Base-by-base conservation (phyloP, 2,329 filamentous ascomycete species). In the Aschersonia sp. region DNA sequence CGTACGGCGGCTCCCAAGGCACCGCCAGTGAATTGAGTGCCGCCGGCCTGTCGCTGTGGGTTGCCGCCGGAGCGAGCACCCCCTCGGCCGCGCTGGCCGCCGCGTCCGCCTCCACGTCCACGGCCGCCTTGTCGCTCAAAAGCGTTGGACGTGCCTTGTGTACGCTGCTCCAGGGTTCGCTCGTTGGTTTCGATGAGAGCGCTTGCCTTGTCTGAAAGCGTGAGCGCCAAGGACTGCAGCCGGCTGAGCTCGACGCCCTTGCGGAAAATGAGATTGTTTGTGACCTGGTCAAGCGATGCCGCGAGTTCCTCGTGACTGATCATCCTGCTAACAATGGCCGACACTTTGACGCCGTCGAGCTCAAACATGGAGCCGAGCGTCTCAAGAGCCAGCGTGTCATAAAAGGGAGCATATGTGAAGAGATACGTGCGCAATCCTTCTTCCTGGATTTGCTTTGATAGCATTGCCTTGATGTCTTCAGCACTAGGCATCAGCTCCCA, bases 381-480 rank as follows among this genome's bases (percentile, higher is more conserved):
- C 55, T 79, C 75, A 57, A 96, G 77, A 51, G 89, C 84, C 51
- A 98, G 80, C 29, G 92, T 97, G 71, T 98, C 92, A 74, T 98
- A 98, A 77, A 94, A 98, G 47, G 92, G 92, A 40, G 94, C 92
- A 68, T 98, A 98, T 48, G 92, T 98, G 78, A 98, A 98, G 58
- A 98, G 87, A 66, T 97, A 98, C 48, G 92, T 98, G 58, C 92
- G 82, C 47, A 98, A 82, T 58, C 94, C 92, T 73, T 98, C 92
- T 67, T 98, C 92, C 67, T 98, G 94, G 62, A 97, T 95, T 74
- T 98, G 92, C 65, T 88, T 89, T 48, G 89, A 87, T 52, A 98
- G 85, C 92, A 98, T 96, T 47, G 77, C 69, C 81, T 97, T 97
- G 75, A 97, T 94, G 65, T 89, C 85, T 49, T 91, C 87, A 30